Evolutionary conservation across 768 basidiomycete species (phyloP).

Genomic region (Hygrophorus russula): DNA sequence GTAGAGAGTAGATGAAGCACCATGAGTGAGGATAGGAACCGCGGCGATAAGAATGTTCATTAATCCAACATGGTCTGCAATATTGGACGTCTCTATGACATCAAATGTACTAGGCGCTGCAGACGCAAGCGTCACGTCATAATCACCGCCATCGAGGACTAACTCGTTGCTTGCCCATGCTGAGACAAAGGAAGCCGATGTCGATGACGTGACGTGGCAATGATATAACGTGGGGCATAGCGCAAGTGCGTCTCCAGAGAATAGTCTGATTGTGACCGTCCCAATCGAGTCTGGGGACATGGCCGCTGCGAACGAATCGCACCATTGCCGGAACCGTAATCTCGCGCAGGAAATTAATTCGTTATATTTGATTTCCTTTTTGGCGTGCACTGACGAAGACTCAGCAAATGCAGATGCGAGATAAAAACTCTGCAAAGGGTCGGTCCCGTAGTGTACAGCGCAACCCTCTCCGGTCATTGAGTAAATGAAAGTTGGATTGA

Average conservation of each 20-base stretch:
- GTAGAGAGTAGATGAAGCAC: slow-evolving; percentile 17
- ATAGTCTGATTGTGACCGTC: slow-evolving; percentile 14
- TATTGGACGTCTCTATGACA: slow-evolving; percentile 30
- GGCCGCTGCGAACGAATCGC: slow-evolving; percentile 12
- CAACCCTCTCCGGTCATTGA: slow-evolving; percentile 20
- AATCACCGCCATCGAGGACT: slow-evolving; percentile 17
- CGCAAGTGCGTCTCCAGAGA: slow-evolving; percentile 18
- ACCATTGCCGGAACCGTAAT: slow-evolving; percentile 20
- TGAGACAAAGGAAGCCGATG: neutral
- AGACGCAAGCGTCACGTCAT: slow-evolving; percentile 4
- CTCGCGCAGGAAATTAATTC: slow-evolving; percentile 14
- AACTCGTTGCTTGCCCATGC: neutral
- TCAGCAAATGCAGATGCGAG: slow-evolving; percentile 16
- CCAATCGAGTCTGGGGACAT: slow-evolving; percentile 5
- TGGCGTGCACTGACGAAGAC: no score
- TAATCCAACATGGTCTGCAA: slow-evolving; percentile 25
- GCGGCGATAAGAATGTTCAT: slow-evolving; percentile 24
- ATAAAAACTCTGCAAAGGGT: slow-evolving; percentile 22
- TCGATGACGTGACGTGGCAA: neutral
- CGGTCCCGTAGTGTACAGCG: slow-evolving; percentile 21
- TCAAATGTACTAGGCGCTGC: slow-evolving; percentile 22
- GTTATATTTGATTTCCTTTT: neutral
- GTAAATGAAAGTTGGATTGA: slow-evolving; percentile 26
- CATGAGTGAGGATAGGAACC: slow-evolving; percentile 17
- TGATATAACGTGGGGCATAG: slow-evolving; percentile 16